Percentiles rank a stretch among this genome's conserved stretches.
phyloP scores from a whole-genome alignment of 2,329 filamentous ascomycete species.

The Pleomassaria siparia region DNA sequence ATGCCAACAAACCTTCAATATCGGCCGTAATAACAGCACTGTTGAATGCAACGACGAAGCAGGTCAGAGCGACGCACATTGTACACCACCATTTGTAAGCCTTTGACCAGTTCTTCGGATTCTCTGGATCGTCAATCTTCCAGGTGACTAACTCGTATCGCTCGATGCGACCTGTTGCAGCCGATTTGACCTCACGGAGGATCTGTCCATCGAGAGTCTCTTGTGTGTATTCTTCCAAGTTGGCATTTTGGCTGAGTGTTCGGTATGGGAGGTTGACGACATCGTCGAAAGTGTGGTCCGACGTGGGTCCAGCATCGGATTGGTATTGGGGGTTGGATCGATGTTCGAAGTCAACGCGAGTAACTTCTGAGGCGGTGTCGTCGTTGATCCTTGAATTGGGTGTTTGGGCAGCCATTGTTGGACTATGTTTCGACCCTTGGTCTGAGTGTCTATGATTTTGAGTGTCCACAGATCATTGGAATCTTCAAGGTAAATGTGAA shows the following conservation, averaged over 20 bases:
- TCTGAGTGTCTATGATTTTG: neutral
- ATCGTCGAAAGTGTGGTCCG: constrained; percentile 37
- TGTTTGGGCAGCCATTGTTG: neutral
- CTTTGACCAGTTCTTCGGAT: constrained; percentile 85
- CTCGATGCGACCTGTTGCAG: constrained; percentile 53
- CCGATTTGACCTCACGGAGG: constrained; percentile 56
- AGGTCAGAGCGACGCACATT: constrained; percentile 71
- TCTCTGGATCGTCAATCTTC: constrained; percentile 68
- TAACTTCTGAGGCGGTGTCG: constrained; percentile 12
- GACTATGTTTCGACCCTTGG: neutral
- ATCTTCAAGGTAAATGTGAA: neutral
- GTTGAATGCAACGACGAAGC: constrained; percentile 52
- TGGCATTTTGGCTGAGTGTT: constrained; percentile 58
- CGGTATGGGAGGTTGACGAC: constrained; percentile 65
- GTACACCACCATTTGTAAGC: constrained; percentile 75
- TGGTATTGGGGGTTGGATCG: constrained; percentile 6
- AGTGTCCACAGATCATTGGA: neutral
- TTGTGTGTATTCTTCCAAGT: constrained; percentile 65
- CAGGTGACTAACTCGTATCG: constrained; percentile 70
- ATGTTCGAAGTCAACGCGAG: constrained; percentile 3
- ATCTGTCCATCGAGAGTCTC: constrained; percentile 66
- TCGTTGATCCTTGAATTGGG: neutral
- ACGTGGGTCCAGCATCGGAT: constrained; percentile 3
- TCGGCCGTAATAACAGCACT: constrained; percentile 80
- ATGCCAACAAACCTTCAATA: constrained; percentile 49